Percentiles rank a stretch among this genome's conserved stretches.
Conservation (phyloP, 1,139 yeast genomes). For the Geotrichum bryndzae region DNA sequence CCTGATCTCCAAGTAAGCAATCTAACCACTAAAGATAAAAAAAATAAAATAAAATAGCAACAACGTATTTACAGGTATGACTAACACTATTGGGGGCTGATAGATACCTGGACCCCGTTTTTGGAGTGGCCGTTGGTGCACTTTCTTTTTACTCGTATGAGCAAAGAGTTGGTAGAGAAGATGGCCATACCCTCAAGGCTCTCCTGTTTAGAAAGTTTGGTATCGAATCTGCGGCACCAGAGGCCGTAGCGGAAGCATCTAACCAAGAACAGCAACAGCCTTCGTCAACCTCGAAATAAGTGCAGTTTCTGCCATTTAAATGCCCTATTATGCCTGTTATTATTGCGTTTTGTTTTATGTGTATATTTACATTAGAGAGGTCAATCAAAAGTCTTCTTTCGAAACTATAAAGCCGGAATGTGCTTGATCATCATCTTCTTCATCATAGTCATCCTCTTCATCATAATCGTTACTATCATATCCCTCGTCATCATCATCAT, state of each 20-base stretch:
- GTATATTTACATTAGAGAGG: neutral
- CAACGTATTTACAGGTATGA: neutral
- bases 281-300: neutral
- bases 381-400: neutral
- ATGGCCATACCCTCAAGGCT: slow-evolving; percentile 16
- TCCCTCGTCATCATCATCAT: neutral
- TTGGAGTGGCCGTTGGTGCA: slow-evolving; percentile 18
- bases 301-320: neutral
- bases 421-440: neutral
- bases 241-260: neutral
- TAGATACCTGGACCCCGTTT: slow-evolving; percentile 17
- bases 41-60: too few species aligned
- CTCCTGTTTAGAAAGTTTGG: slow-evolving; percentile 5
- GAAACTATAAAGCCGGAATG: slow-evolving; percentile 1
- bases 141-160: slow-evolving; percentile 16
- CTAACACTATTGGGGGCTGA: neutral
- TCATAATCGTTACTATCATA: neutral
- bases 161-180: slow-evolving; percentile 17
- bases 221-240: neutral
- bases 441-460: neutral
- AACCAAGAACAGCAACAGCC: neutral
- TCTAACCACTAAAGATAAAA: neutral
- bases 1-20: slow-evolving; percentile 17
- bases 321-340: neutral
- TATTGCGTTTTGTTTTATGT: neutral